These are phyloP conservation scores for Arctium lappa DNA, from an alignment of 129 eudicot genomes.

Conservation along the genomic window DNA sequence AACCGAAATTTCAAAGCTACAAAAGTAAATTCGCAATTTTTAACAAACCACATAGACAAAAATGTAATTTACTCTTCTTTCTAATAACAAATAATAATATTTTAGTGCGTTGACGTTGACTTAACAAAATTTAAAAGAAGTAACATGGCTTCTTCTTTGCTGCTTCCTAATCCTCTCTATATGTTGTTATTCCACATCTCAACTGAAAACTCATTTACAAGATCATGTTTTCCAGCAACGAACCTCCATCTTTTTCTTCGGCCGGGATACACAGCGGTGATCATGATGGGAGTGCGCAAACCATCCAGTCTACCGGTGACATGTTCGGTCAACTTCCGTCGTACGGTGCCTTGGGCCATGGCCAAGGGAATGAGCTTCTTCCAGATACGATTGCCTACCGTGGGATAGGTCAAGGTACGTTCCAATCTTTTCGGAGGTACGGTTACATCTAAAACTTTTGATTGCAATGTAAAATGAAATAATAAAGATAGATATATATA, in stretches of 20 bases:
- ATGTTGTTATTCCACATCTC: background rate
- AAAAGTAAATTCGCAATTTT: too few relatives aligned
- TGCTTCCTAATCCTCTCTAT: background rate
- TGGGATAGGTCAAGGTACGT: background rate
- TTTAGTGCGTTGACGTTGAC: too few relatives aligned
- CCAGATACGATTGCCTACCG: background rate
- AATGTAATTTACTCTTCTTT: too few relatives aligned
- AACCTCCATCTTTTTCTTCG: background rate
- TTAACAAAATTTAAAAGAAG: background rate
- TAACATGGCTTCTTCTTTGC: background rate
- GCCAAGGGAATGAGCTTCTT: background rate
- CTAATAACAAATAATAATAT: too few relatives aligned
- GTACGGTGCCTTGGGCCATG: background rate
- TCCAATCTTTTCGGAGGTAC: too few relatives aligned
- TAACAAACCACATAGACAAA: too few relatives aligned
- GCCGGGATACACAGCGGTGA: background rate
- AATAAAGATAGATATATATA: too few relatives aligned
- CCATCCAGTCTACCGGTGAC: background rate
- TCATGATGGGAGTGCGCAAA: too few relatives aligned
- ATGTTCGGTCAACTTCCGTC: background rate
- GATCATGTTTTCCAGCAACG: background rate
- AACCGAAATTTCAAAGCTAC: too few relatives aligned
- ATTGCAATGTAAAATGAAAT: too few relatives aligned
- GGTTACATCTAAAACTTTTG: too few relatives aligned
- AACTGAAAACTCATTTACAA: background rate